These are phyloP conservation scores for Penicillium sp. DNA, from an alignment of 2,329 filamentous ascomycete species.

Conservation along the genomic window DNA sequence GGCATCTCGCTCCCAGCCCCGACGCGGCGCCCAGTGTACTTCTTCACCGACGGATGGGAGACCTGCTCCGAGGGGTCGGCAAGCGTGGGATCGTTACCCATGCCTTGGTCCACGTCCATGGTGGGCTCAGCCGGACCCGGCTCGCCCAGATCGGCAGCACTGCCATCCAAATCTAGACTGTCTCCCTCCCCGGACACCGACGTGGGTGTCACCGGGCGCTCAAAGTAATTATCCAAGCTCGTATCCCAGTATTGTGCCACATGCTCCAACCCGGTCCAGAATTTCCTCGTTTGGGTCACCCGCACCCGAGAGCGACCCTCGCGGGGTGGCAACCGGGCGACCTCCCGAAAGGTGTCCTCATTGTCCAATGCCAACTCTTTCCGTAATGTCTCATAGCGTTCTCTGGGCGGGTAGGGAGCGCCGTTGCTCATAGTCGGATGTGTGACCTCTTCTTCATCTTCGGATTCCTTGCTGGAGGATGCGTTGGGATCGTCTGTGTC, in stretches of 20 bases:
- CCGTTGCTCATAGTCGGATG: slow-evolving; percentile 43
- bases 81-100: no score
- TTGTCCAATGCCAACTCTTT: slow-evolving; percentile 51
- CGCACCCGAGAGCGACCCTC: slow-evolving; percentile 44
- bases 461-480: slow-evolving; percentile 15
- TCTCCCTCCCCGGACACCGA: slow-evolving; percentile 13
- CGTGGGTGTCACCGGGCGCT: slow-evolving; percentile 28
- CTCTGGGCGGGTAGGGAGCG: slow-evolving; percentile 42
- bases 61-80: not conserved
- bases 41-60: slow-evolving; percentile 16
- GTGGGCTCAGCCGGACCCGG: slow-evolving; percentile 9
- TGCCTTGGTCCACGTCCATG: slow-evolving; percentile 22
- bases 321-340: slow-evolving; percentile 44
- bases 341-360: slow-evolving; percentile 52
- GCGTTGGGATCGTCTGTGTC: slow-evolving; percentile 8
- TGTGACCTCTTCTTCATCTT: slow-evolving; percentile 21
- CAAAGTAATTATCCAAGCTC: slow-evolving; percentile 52
- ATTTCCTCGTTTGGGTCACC: slow-evolving; percentile 53
- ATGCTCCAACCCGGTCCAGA: slow-evolving; percentile 54
- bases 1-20: slow-evolving; percentile 55
- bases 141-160: slow-evolving; percentile 11
- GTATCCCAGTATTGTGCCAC: slow-evolving; percentile 60
- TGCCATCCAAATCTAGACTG: slow-evolving; percentile 15
- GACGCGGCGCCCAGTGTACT: slow-evolving; percentile 56
- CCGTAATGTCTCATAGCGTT: slow-evolving; percentile 45